phyloP scores from a whole-genome alignment of 305 asterid species.

The Rubia peregrina region DNA sequence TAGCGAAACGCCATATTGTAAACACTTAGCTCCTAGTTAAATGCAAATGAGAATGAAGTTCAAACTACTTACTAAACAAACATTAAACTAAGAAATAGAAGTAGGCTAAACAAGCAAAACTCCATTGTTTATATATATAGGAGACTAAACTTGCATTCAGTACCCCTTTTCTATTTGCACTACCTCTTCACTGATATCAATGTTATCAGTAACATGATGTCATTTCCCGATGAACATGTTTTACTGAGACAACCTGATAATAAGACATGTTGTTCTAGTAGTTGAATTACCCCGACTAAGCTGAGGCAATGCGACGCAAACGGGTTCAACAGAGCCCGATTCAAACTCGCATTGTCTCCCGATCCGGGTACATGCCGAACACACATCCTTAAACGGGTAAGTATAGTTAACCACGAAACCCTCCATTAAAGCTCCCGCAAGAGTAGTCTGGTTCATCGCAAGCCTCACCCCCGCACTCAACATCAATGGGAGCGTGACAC shows the following conservation, averaged over 20 bases:
- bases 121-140: too few species aligned
- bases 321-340: conserved; percentile 23
- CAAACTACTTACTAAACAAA: neutral
- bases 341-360: conserved; percentile 62
- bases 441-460: conserved; percentile 21
- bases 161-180: neutral
- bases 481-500: conserved; percentile 37
- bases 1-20: neutral
- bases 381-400: conserved; percentile 36
- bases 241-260: neutral
- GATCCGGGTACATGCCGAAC: conserved; percentile 33
- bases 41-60: neutral
- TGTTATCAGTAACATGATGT: neutral
- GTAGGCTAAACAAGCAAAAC: too few species aligned
- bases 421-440: conserved; percentile 40
- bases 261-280: neutral
- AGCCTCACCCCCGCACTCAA: conserved; percentile 28
- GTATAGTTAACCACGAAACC: conserved; percentile 58
- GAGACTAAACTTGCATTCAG: too few species aligned
- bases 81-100: neutral
- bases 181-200: neutral
- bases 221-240: too few species aligned
- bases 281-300: conserved; percentile 20
- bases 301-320: conserved; percentile 40
- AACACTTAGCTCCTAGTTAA: neutral